Percentiles rank a stretch among this genome's conserved stretches.
phyloP scores from a whole-genome alignment of 768 basidiomycete species.

The Collybiopsis confluens region DNA sequence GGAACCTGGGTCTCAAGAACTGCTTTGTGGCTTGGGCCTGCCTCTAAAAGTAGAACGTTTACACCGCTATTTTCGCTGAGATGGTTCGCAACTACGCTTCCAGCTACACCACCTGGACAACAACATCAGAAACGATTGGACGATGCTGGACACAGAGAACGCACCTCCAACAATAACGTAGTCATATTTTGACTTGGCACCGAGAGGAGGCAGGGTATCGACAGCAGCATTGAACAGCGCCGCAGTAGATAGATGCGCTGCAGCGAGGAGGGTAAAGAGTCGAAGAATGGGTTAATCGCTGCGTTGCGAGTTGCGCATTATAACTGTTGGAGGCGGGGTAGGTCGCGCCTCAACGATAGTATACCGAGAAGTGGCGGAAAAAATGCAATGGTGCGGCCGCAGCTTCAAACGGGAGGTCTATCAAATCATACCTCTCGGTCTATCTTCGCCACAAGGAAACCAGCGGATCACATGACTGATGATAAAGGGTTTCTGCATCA shows the following conservation, averaged over 20 bases:
- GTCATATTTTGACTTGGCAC: constrained; percentile 17
- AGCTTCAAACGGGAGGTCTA: too few species aligned
- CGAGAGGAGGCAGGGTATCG: constrained; percentile 1
- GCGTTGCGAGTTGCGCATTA: too few species aligned
- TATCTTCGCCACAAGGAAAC: too few species aligned
- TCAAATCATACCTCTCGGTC: too few species aligned
- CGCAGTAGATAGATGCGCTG: neutral
- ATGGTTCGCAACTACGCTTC: constrained; percentile 23
- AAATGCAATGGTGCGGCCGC: too few species aligned
- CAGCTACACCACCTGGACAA: constrained; percentile 21
- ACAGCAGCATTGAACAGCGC: neutral
- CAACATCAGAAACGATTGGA: neutral
- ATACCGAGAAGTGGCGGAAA: too few species aligned
- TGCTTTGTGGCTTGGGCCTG: constrained; percentile 17
- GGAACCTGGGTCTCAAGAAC: constrained; percentile 8
- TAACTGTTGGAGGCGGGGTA: too few species aligned
- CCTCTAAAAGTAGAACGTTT: constrained; percentile 22
- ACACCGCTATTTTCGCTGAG: constrained; percentile 18
- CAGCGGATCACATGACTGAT: too few species aligned
- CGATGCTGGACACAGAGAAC: neutral
- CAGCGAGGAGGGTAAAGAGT: too few species aligned
- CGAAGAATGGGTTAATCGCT: too few species aligned
- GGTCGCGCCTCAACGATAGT: too few species aligned
- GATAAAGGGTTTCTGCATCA: too few species aligned
- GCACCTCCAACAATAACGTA: constrained; percentile 27